Conservation (phyloP, 2,329 filamentous ascomycete species). For the Exophiala phaeomuriformis region DNA sequence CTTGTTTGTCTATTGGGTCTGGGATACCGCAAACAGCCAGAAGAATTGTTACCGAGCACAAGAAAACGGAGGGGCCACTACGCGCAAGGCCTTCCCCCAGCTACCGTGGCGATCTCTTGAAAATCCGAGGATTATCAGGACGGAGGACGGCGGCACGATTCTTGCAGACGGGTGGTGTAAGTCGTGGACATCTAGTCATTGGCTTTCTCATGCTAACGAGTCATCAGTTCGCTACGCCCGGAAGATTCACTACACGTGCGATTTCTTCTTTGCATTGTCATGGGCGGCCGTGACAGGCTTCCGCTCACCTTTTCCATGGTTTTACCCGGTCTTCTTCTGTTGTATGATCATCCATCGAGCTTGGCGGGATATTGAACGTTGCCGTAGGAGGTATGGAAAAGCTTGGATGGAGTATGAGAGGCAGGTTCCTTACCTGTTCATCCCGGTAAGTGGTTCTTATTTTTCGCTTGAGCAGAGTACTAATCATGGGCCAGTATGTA, state of each 20-base stretch:
- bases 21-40: constrained; percentile 87
- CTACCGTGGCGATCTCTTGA: constrained; percentile 79
- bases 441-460: constrained; percentile 50
- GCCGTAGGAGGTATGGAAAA: constrained; percentile 70
- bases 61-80: constrained; percentile 59
- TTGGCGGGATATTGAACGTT: constrained; percentile 65
- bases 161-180: constrained; percentile 78
- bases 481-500: neutral
- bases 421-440: constrained; percentile 75
- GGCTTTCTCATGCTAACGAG: constrained; percentile 21
- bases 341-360: constrained; percentile 75
- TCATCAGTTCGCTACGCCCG: constrained; percentile 58
- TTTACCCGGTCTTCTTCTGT: constrained; percentile 75
- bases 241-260: constrained; percentile 76
- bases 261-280: constrained; percentile 66
- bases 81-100: constrained; percentile 78
- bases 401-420: constrained; percentile 75
- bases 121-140: constrained; percentile 71
- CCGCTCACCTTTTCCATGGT: constrained; percentile 77
- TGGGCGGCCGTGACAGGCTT: constrained; percentile 82
- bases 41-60: constrained; percentile 85
- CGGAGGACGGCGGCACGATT: constrained; percentile 65
- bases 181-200: constrained; percentile 27
- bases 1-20: constrained; percentile 79
- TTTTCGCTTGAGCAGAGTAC: neutral